Base-by-base conservation (phyloP, 2,329 filamentous ascomycete species). In the Calonectria crousiana region DNA sequence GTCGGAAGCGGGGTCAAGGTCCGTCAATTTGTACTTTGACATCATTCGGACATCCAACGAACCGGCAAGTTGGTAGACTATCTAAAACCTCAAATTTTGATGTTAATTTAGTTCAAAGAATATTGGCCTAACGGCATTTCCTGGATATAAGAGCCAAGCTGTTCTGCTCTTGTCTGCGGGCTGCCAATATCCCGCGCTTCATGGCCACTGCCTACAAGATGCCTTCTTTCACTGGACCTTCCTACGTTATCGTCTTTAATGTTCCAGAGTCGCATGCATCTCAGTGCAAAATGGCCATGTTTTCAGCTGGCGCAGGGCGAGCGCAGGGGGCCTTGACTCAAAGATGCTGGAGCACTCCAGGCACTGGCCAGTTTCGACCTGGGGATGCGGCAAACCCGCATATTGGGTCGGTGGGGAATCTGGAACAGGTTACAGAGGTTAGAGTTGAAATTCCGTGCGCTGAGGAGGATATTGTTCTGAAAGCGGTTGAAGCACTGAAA, bases 321-420 rank as follows among this genome's bases (percentile, higher is more conserved):
- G 90, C 89, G 71, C 87, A 84, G 0, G 88, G 88, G n/a, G 87
- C 87, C 77, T 92, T 92, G 79, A 90, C 88, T 30, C 89, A 92
- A 77, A 89, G 86, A 80, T 88, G 87, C 82, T 92, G 86, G 85
- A 84, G 85, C 6, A 83, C 85, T 0, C 75, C 83, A 5, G 93
- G 93, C 6, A 90, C 86, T 0, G 92, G 92, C 0, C 92, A 94
- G 79, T 95, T 94, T 82, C 89, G 90, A 0, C 92, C 93, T 0
- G 91, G 90, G 0, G 87, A 87, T 69, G 82, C 85, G 0, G 92
- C 93, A 1, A 92, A 92, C 62, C 93, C 93, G 4, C 84, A 91
- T 78, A 91, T 94, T 75, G 93, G 93, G 0, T 84, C 84, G 13
- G 84, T 87, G 1, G 92, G 92, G 0, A 82, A 85, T 51, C 79